Base-by-base conservation (phyloP, 2,329 filamentous ascomycete genomes). In the Exophiala oligosperma region DNA sequence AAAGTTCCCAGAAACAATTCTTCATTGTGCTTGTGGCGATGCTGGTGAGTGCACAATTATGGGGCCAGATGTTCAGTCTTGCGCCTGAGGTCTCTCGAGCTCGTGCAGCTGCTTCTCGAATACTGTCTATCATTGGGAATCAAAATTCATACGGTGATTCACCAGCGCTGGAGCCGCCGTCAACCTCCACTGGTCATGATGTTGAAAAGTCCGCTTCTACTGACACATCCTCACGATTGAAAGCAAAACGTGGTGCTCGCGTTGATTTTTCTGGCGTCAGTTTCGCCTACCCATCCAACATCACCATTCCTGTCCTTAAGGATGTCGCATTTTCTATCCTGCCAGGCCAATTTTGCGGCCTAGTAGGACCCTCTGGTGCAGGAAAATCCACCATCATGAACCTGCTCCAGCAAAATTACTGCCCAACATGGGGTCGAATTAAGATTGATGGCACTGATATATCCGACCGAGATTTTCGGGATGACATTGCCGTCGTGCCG, bases 351-450 rank as follows among this genome's bases (percentile, higher is more conserved):
- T 57, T 61, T 35, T 54, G 49, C 72, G 94, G 92, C 0, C 82
- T 97, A 1, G 93, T 97, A 6, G 94, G 93, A 12, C 89, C 92
- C 0, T 92, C 89, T 48, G 93, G 94, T 2, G 96, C 92, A 69
- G 93, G 94, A 57, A 97, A 97, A 79, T 91, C 86, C 48, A 97
- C 93, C 0, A 94, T 92, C 0, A 95, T 97, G 70, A 88, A 90
- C 4, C 81, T 97, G 2, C 78, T 97, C 23, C 92, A 97, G 72
- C 88, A 93, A 32, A 97, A 97, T 77, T 97, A 97, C 71, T 91
- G 96, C 66, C 89, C 92, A 0, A 80, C 92, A 0, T 81, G 84
- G 0, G 93, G 93, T 9, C 86, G 85, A 12, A 81, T 97, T 32
- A 89, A 85, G 56, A 80, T 97, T 23, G 93, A 97, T 68, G 90